A percentile compares a stretch with the other conserved stretches of the same genome.
phyloP scores from a whole-genome alignment of 1,284 basidiomycete species.

The Grifola frondosa region DNA sequence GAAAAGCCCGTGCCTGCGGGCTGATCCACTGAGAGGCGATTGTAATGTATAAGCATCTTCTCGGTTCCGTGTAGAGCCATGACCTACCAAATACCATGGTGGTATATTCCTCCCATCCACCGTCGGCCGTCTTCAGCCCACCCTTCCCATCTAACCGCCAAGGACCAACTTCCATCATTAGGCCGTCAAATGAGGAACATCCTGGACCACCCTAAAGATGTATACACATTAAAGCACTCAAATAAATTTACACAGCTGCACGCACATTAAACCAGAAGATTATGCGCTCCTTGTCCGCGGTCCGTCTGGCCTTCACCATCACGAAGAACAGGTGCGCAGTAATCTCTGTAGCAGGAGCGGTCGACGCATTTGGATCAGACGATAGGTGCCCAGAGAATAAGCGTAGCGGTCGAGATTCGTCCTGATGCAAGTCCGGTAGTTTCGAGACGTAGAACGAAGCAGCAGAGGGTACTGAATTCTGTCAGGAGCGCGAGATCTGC shows the following conservation, averaged over 20 bases:
- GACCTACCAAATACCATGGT: constrained; percentile 88
- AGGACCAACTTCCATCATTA: constrained; percentile 98
- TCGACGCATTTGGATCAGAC: constrained; percentile 68
- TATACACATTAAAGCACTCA: neutral
- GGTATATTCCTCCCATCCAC: constrained; percentile 99
- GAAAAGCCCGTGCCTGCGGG: constrained; percentile 96
- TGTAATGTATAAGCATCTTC: neutral
- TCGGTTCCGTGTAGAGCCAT: neutral
- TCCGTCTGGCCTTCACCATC: constrained; percentile 83
- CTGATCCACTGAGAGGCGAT: constrained; percentile 77
- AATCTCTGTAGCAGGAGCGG: constrained; percentile 51
- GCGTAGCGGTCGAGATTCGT: constrained; percentile 67
- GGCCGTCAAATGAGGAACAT: constrained; percentile 95
- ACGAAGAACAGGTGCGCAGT: constrained; percentile 89
- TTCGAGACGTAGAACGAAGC: constrained; percentile 82
- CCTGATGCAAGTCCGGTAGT: constrained; percentile 75
- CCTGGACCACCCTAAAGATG: constrained; percentile 82
- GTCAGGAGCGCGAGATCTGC: neutral
- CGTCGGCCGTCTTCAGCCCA: constrained; percentile 76
- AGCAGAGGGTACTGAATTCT: constrained; percentile 63
- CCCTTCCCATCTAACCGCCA: constrained; percentile 84
- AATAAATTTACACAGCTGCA: constrained; percentile 5
- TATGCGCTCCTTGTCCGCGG: constrained; percentile 84
- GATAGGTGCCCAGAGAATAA: constrained; percentile 82
- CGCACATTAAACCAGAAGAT: constrained; percentile 97